Evolutionary conservation across 805 yeast species (phyloP).

Genomic region (Kodamaea hsintzibuensis): DNA sequence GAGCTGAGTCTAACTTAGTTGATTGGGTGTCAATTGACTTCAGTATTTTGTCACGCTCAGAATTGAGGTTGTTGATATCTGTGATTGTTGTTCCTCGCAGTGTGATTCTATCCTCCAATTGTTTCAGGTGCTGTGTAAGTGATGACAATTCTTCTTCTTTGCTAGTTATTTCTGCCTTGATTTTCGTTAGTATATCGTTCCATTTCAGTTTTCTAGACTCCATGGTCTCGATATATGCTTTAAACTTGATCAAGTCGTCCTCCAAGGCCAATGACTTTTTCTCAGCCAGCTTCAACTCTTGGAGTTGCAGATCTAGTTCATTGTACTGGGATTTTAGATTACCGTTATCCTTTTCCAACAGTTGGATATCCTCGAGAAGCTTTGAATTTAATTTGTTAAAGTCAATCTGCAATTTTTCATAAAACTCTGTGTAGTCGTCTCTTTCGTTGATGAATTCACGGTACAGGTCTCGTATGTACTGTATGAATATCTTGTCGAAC

Average conservation of each 20-base stretch:
- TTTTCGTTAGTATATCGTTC: conserved; percentile 57
- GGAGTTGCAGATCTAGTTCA: conserved; percentile 44
- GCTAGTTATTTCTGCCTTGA: conserved; percentile 52
- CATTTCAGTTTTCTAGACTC: conserved; percentile 65
- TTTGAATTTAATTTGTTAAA: conserved; percentile 53
- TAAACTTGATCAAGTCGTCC: conserved; percentile 68
- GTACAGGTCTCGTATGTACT: conserved; percentile 68
- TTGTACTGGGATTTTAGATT: conserved; percentile 40
- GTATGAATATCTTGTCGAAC: conserved; percentile 52
- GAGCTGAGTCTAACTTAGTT: conserved; percentile 46
- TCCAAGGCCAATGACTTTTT: conserved; percentile 64
- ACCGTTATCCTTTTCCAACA: conserved; percentile 41
- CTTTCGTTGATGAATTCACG: conserved; percentile 62
- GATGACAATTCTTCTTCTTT: conserved; percentile 44
- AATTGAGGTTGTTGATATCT: conserved; percentile 62
- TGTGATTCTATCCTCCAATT: conserved; percentile 43
- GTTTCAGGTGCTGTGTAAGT: conserved; percentile 42
- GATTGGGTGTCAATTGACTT: conserved; percentile 49
- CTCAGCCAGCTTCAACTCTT: conserved; percentile 50
- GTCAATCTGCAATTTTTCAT: conserved; percentile 55
- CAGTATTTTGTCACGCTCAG: conserved; percentile 60
- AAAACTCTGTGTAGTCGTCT: conserved; percentile 59
- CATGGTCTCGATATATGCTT: conserved; percentile 69
- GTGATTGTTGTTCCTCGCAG: conserved; percentile 60
- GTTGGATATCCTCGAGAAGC: conserved; percentile 47